Evolutionary conservation across 805 yeast species (phyloP), one percentile per base, ranked within the genome.

Genomic region (Wickerhamomyces chambardii): DNA sequence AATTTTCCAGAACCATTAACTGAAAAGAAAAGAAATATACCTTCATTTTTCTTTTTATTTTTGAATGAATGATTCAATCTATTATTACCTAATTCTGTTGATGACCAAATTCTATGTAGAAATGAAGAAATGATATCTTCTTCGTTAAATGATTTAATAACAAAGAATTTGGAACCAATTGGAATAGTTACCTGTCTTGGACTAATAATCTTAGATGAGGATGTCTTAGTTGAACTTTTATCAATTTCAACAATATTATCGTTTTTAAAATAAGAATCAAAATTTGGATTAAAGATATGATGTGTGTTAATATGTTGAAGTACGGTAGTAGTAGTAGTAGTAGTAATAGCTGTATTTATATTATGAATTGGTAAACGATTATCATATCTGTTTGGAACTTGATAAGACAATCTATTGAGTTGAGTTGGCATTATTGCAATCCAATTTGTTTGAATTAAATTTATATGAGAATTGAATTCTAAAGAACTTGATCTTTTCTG

Each of bases 1-100:
- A 75, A 75, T 38, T 62, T 65, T 0, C 79, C 78, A 12, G 76
- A 68, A 3, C 65, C 64, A 46, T 75, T 75, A 2, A 75, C 80
- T 44, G 76, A 74, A 45, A 74, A 76, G 43, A 76, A 66, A 18
- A 77, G 51, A 42, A 60, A 70, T 1, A 77, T 50, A 33, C 64
- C 62, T 10, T 53, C 49, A 2, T 47, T 43, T 33, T 21, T 34
- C 22, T 16, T 38, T 29, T 33, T 47, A 27, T 16, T 21, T 18
- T 11, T 37, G 32, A 45, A 75, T 0, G 78, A 74, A 36, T 55
- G 60, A 31, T 68, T 59, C 31, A 76, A 55, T 34, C 79, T 55
- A 39, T 61, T 66, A 43, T 75, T 75, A 0, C 82, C 83, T 34
- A 66, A 55, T 22, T 63, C 70, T 0, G 82, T 75, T 1, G 81